Percentiles rank a stretch among this genome's conserved stretches.
Conservation (phyloP, 129 eudicot species). For the Helianthus tuberosus region DNA sequence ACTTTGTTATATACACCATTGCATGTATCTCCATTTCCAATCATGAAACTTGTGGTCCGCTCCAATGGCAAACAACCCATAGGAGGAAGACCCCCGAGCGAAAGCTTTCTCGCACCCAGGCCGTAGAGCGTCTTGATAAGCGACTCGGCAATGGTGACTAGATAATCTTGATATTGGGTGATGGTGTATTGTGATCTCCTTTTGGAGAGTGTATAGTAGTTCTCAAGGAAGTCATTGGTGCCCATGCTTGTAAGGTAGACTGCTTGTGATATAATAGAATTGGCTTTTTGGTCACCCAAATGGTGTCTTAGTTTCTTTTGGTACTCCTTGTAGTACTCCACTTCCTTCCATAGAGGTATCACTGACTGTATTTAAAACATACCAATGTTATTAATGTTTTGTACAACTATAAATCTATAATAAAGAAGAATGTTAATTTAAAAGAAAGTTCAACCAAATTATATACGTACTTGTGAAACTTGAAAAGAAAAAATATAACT, state of each 20-base stretch:
- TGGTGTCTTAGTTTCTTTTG: slow-evolving; percentile 55
- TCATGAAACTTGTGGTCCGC: slow-evolving; percentile 46
- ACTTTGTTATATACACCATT: slow-evolving; percentile 53
- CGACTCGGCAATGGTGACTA: slow-evolving; percentile 44
- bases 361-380: slow-evolving; percentile 51
- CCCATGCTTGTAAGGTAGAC: slow-evolving; percentile 76
- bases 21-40: slow-evolving; percentile 53
- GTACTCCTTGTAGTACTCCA: slow-evolving; percentile 78
- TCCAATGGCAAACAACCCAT: slow-evolving; percentile 92
- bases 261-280: slow-evolving; percentile 38
- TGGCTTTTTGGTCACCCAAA: slow-evolving; percentile 51
- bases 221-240: slow-evolving; percentile 83
- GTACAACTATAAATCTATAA: too few relatives aligned
- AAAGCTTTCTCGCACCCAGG: slow-evolving; percentile 71
- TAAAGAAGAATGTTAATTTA: too few relatives aligned
- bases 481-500: too few relatives aligned
- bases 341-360: slow-evolving; percentile 74
- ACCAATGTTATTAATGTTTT: not conserved
- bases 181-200: slow-evolving; percentile 49
- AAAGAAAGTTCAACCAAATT: too few relatives aligned
- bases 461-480: too few relatives aligned
- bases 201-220: slow-evolving; percentile 55
- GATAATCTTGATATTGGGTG: slow-evolving; percentile 55
- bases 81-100: slow-evolving; percentile 79
- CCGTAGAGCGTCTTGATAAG: slow-evolving; percentile 42